phyloP scores from a whole-genome alignment of 2,329 filamentous ascomycete species.

The Trichophaea hybrida region DNA sequence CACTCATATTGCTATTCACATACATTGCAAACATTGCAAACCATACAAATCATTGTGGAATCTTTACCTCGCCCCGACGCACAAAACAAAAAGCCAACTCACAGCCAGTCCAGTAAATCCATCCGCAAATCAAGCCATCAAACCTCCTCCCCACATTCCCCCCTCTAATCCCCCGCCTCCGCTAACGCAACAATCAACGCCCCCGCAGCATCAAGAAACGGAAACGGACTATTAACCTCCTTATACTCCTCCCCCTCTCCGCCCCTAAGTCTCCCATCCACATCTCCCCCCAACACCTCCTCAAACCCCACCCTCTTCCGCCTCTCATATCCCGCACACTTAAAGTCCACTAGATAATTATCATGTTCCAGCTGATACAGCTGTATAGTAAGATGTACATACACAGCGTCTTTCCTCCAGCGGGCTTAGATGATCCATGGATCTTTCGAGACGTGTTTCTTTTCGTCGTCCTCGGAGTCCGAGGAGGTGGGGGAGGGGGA shows the following conservation, averaged over 20 bases:
- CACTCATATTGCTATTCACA: no score
- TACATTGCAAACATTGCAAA: no score
- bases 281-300: no score
- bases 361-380: constrained; percentile 86
- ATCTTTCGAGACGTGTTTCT: constrained; percentile 24
- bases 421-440: constrained; percentile 27
- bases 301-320: constrained; percentile 50
- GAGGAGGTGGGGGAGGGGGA: neutral
- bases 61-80: no score
- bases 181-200: constrained; percentile 86
- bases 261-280: constrained; percentile 11
- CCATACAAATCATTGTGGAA: no score
- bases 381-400: constrained; percentile 89
- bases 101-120: no score
- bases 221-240: constrained; percentile 86
- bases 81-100: no score
- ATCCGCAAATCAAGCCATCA: no score
- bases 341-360: constrained; percentile 95
- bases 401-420: constrained; percentile 39
- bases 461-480: constrained; percentile 31
- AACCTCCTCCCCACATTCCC: neutral
- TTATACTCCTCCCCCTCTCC: constrained; percentile 57
- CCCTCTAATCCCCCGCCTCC: constrained; percentile 53
- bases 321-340: constrained; percentile 90
- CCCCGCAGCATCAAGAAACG: constrained; percentile 86